A percentile compares a stretch with the other conserved stretches of the same genome.
phyloP scores from a whole-genome alignment of 495 filamentous ascomycete species.

The Daldinia childiae region DNA sequence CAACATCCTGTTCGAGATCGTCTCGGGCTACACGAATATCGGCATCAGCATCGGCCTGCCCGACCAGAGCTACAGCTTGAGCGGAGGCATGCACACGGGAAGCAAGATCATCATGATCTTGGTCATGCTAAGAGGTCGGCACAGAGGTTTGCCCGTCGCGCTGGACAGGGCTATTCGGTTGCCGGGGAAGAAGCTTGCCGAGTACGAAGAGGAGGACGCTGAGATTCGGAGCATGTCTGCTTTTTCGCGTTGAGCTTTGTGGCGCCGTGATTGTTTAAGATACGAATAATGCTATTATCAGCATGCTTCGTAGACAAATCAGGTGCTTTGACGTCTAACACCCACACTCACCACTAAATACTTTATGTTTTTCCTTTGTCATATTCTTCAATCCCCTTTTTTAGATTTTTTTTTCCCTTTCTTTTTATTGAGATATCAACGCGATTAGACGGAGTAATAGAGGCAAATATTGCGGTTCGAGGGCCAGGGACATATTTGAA shows the following conservation, averaged over 20 bases:
- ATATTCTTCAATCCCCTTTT: neutral
- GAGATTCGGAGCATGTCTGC: slow-evolving; percentile 46
- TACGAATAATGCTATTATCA: neutral
- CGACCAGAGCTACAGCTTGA: slow-evolving; percentile 73
- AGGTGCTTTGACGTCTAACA: neutral
- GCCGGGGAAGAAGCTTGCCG: slow-evolving; percentile 64
- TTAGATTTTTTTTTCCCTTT: neutral
- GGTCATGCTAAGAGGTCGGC: slow-evolving; percentile 80
- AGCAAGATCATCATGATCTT: slow-evolving; percentile 82
- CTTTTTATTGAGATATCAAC: neutral
- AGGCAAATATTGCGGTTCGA: neutral
- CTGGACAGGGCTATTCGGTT: slow-evolving; percentile 80
- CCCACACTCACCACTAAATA: neutral
- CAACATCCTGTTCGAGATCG: slow-evolving; percentile 85
- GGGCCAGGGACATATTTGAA: neutral
- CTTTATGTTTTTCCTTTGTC: neutral
- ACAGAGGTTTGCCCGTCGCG: slow-evolving; percentile 81
- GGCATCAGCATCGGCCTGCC: slow-evolving; percentile 80
- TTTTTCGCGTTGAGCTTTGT: slow-evolving; percentile 15
- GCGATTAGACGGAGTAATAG: neutral
- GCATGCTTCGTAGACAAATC: neutral
- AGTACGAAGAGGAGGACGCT: slow-evolving; percentile 55
- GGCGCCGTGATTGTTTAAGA: neutral
- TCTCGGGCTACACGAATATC: slow-evolving; percentile 83
- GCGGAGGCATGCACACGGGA: slow-evolving; percentile 72